phyloP scores from a whole-genome alignment of 768 basidiomycete genomes.

The Psilocybe cyanescens region DNA sequence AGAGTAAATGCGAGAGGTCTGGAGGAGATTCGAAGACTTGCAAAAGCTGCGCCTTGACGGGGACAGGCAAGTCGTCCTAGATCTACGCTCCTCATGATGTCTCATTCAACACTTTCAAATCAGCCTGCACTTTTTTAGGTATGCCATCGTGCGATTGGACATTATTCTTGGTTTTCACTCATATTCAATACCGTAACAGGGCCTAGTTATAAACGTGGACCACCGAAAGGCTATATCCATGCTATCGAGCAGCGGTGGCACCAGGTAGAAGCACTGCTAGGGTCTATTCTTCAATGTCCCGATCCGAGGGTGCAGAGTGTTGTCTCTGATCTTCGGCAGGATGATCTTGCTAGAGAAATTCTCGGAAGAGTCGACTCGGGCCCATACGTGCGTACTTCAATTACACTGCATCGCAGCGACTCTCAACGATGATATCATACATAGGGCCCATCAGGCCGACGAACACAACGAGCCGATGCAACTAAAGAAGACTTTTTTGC shows the following conservation, averaged over 20 bases:
- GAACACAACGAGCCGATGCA: conserved; percentile 59
- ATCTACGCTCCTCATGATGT: conserved; percentile 11
- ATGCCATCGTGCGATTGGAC: conserved; percentile 5
- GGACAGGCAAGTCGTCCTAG: conserved; percentile 45
- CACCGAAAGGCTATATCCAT: conserved; percentile 90
- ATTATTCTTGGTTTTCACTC: not conserved
- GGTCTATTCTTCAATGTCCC: conserved; percentile 74
- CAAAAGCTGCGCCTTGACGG: conserved; percentile 65
- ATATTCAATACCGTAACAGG: conserved; percentile 39
- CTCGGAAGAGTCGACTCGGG: conserved; percentile 76
- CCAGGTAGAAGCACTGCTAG: conserved; percentile 89
- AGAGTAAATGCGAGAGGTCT: conserved; percentile 80
- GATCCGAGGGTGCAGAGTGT: conserved; percentile 67
- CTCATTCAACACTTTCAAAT: conserved; percentile 19
- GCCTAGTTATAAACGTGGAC: conserved; percentile 82
- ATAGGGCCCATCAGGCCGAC: conserved; percentile 73
- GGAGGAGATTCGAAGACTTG: conserved; percentile 51
- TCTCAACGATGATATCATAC: conserved; percentile 11
- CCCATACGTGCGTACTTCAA: conserved; percentile 63
- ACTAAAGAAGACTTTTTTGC: conserved; percentile 83
- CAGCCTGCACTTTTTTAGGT: conserved; percentile 74
- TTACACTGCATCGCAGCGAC: conserved; percentile 10
- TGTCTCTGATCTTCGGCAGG: conserved; percentile 66
- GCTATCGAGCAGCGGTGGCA: conserved; percentile 93
- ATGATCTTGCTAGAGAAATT: conserved; percentile 79